Evolutionary conservation across 306 rosid genomes (phyloP), one percentile per base, ranked within the genome.

Genomic region (Dryas octopetala): DNA sequence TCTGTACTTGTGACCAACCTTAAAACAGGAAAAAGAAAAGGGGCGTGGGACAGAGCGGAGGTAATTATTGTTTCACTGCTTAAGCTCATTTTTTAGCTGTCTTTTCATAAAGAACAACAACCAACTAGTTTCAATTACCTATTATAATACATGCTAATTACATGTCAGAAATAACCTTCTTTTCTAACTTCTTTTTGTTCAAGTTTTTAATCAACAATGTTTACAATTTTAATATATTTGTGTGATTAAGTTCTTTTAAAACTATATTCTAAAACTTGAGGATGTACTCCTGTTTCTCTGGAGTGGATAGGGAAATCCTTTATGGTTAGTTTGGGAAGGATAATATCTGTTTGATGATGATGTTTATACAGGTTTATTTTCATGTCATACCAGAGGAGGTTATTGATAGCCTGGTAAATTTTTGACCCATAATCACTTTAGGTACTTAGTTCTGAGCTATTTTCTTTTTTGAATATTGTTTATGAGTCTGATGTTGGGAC

Each of bases 31-130:
- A 90, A 86, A 81, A 87, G 96, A 83, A 86, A 47, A 73, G 89
- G 91, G 6, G 97, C 88, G 60, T 95, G 97, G 96, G 84, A 89
- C 12, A 84, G 89, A 68, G 96, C 97, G 23, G 98, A 95, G 98
- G 98, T 95, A 85, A 19, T 59, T 9, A 17, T 9, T 59, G 74
- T 50, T 62, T 68, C 17, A 59, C 77, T n/a, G 62, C 80, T 65
- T 54, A 62, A 32, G 62, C 77, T 78, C 14, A 38, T 45, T 9
- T 40, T 47, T 77, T 51, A 49, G 58, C 32, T 63, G 2, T 66
- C 62, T 75, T 77, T 61, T 69, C 62, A 43, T 48, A 62, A 53
- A 63, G 49, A 32, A 51, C 16, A 52, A 62, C 50, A 49, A 60
- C 26, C 66, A 23, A 32, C 38, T 32, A 32, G 38, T 1, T 32